Evolutionary conservation across 805 yeast genomes (phyloP).

Genomic region (Candida oleophila): DNA sequence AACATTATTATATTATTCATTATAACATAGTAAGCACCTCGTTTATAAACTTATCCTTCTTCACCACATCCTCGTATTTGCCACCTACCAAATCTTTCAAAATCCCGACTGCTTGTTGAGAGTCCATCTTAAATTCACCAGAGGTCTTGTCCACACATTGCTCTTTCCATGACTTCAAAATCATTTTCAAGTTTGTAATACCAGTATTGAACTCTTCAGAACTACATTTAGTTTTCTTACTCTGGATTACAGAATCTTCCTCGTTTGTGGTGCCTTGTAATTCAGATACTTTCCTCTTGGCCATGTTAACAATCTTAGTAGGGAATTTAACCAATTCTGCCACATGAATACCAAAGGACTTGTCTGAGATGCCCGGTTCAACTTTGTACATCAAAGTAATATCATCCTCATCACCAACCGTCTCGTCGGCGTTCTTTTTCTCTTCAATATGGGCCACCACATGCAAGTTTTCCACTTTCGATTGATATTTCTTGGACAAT

Average conservation of each 20-base stretch:
- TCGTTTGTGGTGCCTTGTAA: conserved; percentile 55
- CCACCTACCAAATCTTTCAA: conserved; percentile 34
- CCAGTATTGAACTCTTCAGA: conserved; percentile 56
- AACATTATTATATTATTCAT: conserved; percentile 1
- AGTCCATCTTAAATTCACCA: conserved; percentile 12
- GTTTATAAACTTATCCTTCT: conserved; percentile 41
- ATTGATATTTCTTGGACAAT: conserved; percentile 55
- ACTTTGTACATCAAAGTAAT: conserved; percentile 89
- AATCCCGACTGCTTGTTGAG: conserved; percentile 38
- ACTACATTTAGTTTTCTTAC: conserved; percentile 51
- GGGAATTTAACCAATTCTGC: conserved; percentile 97
- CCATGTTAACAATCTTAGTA: conserved; percentile 85
- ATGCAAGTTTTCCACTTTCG: conserved; percentile 75
- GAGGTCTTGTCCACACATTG: conserved; percentile 15
- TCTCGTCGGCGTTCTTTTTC: conserved; percentile 16
- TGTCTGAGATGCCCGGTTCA: conserved; percentile 94
- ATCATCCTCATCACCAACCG: conserved; percentile 48
- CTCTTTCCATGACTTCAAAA: conserved; percentile 55
- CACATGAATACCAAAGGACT: conserved; percentile 96
- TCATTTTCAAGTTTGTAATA: conserved; percentile 43
- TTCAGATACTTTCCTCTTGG: conserved; percentile 89
- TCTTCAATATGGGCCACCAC: conserved; percentile 88
- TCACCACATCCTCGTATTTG: conserved; percentile 22
- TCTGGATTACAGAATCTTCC: conserved; percentile 40
- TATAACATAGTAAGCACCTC: conserved; percentile 43